Percentiles rank a stretch among this genome's conserved stretches.
These are phyloP conservation scores for Pseudomicrostroma phylloplanum DNA, from an alignment of 1,284 basidiomycete species.

Conservation along the genomic window DNA sequence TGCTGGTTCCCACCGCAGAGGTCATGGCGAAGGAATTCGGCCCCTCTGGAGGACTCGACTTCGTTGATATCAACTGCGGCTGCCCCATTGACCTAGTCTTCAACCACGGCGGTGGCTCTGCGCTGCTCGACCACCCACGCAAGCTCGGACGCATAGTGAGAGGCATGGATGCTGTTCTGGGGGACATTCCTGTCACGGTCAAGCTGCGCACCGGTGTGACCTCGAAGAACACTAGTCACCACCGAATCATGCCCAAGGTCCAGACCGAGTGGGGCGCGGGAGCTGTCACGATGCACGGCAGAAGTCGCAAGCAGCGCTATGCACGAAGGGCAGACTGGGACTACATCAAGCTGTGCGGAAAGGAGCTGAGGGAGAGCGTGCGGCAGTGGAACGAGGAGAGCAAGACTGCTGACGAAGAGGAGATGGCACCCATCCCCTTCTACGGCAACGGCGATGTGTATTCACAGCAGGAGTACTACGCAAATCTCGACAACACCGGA, in stretches of 20 bases:
- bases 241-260: constrained; percentile 84
- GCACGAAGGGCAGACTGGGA: constrained; percentile 47
- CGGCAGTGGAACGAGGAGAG: constrained; percentile 37
- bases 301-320: constrained; percentile 49
- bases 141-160: constrained; percentile 79
- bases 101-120: constrained; percentile 81
- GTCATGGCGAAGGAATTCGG: constrained; percentile 63
- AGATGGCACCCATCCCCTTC: constrained; percentile 72
- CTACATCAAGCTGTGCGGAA: constrained; percentile 69
- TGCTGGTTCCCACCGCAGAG: constrained; percentile 77
- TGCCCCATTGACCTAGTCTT: constrained; percentile 97
- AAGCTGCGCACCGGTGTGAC: constrained; percentile 78
- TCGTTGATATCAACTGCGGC: constrained; percentile 91
- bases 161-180: constrained; percentile 86
- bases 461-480: constrained; percentile 76
- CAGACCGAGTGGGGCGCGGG: constrained; percentile 68
- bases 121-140: constrained; percentile 74
- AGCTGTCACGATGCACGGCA: constrained; percentile 84
- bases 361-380: constrained; percentile 65
- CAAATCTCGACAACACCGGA: constrained; percentile 66
- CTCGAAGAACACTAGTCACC: constrained; percentile 62
- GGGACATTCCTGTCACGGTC: constrained; percentile 88
- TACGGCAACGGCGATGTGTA: constrained; percentile 95
- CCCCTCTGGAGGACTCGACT: constrained; percentile 63
- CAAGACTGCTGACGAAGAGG: constrained; percentile 28